Base-by-base conservation (phyloP, 2,329 filamentous ascomycete species). In the Coniella lustricola region DNA sequence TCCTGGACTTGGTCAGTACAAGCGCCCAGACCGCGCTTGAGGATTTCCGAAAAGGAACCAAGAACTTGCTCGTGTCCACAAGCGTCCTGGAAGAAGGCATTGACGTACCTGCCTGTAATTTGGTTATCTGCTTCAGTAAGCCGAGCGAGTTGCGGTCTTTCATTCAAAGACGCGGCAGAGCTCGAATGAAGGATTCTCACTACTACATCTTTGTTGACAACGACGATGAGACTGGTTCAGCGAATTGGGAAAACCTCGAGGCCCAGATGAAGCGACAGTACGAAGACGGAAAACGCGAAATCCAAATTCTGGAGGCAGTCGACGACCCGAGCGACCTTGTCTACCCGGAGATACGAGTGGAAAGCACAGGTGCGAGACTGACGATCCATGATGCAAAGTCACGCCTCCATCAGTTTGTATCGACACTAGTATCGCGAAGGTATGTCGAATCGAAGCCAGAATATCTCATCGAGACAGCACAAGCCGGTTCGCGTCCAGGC, bases 331-430 rank as follows among this genome's bases (percentile, higher is more conserved):
- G 66, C 29, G 44, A 31, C 5, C 21, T 45, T 1, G 58, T 62
- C 16, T 56, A 68, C 22, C 53, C 60, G 4, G 58, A 63, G 12
- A 57, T 75, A 39, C 55, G 58, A 14, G 64, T 76, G 4, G 51
- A 67, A 18, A 53, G 63, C 18, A 76, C 73, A 0, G 68, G 82
- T 4, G 88, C 87, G 0, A 65, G 80, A 12, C 67, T 96, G 13
- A 85, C 85, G 10, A 72, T 89, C 2, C 77, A 87, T 33, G 86
- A 86, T 55, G 85, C 88, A 1, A 79, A 84, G 41, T 65, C 73
- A n/a, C 89, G 93, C 62, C 73, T 97, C 1, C 73, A 86, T 40
- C 88, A 95, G 63, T 94, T 96, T 57, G 96, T 90, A 63, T 69
- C 72, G 0, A 73, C 75, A 0, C 62, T 90, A 1, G 73, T 77